Evolutionary conservation across 805 yeast genomes (phyloP).

Genomic region (Metschnikowia lochheadii): DNA sequence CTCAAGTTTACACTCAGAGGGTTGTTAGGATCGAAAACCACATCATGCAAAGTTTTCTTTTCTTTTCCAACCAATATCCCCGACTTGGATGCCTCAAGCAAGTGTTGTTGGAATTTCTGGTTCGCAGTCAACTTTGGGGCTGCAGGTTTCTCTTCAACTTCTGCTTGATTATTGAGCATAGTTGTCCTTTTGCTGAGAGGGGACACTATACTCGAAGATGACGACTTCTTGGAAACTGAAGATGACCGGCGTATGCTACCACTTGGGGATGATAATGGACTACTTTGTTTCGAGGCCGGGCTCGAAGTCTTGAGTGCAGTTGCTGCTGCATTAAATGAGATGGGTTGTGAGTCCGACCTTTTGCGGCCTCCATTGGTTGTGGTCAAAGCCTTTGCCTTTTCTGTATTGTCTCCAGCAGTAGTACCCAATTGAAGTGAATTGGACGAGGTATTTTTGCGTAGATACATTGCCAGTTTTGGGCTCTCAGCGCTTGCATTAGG

Average conservation of each 20-base stretch:
- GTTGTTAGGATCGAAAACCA: constrained; percentile 38
- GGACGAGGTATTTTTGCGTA: constrained; percentile 7
- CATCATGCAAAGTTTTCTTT: constrained; percentile 31
- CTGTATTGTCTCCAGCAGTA: constrained; percentile 1
- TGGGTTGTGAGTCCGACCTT: constrained; percentile 38
- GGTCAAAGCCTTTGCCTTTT: constrained; percentile 8
- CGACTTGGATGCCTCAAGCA: constrained; percentile 34
- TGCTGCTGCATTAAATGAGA: constrained; percentile 25
- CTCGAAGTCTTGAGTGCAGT: constrained; percentile 22
- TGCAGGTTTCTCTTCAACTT: constrained; percentile 9
- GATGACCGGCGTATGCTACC: constrained; percentile 9
- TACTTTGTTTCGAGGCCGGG: background rate
- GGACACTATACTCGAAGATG: constrained; percentile 1
- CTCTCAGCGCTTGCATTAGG: background rate
- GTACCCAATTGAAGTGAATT: constrained; percentile 8
- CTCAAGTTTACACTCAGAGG: constrained; percentile 23
- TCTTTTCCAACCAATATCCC: constrained; percentile 38
- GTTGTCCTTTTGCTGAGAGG: constrained; percentile 6
- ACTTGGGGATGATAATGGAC: constrained; percentile 17
- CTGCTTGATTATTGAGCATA: constrained; percentile 10
- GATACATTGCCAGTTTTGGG: background rate
- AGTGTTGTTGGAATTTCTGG: constrained; percentile 37
- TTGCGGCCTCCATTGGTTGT: constrained; percentile 22
- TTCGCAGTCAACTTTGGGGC: constrained; percentile 28
- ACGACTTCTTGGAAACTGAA: constrained; percentile 9